Evolutionary conservation across 192 early-diverging fungal species (phyloP).

Genomic region (Funneliformis mosseae): DNA sequence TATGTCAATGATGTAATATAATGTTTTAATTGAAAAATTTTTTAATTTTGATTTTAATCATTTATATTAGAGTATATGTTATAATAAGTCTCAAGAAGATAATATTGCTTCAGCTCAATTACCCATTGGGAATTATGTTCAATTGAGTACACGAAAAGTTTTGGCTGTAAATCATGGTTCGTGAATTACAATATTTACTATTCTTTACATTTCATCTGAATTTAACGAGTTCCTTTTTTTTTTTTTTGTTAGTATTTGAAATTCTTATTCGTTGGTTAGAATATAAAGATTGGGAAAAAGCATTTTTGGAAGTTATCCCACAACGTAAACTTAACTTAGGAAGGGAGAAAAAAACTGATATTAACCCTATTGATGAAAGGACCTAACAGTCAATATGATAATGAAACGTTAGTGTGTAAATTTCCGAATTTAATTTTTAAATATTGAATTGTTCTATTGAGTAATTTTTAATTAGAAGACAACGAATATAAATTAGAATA

Average conservation of each 20-base stretch:
- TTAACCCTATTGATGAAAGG: not conserved
- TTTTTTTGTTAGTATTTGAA: slow-evolving; percentile 69
- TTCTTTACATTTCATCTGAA: not conserved
- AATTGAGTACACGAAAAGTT: slow-evolving; percentile 79
- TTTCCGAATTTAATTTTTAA: too few relatives aligned
- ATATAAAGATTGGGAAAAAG: slow-evolving; percentile 77
- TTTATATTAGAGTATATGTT: slow-evolving; percentile 63
- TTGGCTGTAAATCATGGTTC: slow-evolving; percentile 92
- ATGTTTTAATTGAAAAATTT: not conserved
- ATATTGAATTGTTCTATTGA: too few relatives aligned
- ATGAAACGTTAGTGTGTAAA: too few relatives aligned
- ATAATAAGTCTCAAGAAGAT: slow-evolving; percentile 72
- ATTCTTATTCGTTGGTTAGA: slow-evolving; percentile 85
- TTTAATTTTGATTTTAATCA: not conserved
- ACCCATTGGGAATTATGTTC: slow-evolving; percentile 85
- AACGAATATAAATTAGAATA: too few relatives aligned
- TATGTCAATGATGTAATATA: not conserved
- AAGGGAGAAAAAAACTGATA: slow-evolving; percentile 7
- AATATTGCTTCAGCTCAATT: slow-evolving; percentile 78
- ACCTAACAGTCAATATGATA: too few relatives aligned
- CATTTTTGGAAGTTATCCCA: slow-evolving; percentile 91
- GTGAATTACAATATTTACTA: not conserved
- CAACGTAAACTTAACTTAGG: slow-evolving; percentile 71
- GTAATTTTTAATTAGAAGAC: too few relatives aligned
- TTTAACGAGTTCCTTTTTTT: not conserved